Conservation (phyloP, 805 yeast species). For the Kuraishia borneana region DNA sequence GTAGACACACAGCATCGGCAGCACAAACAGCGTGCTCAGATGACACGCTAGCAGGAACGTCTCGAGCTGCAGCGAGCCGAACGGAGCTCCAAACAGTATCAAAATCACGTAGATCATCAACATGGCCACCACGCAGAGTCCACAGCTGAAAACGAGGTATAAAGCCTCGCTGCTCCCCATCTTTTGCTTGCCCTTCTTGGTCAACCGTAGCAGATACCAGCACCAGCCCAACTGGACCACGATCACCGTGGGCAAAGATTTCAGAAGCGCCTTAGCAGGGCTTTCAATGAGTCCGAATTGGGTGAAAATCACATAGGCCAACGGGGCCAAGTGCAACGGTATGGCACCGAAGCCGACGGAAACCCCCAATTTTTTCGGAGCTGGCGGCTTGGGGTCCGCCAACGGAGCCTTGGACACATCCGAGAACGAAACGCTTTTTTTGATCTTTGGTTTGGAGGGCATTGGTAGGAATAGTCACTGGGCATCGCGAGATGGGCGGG, state of each 20-base stretch:
- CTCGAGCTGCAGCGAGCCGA: constrained; percentile 35
- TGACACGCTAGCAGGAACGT: constrained; percentile 56
- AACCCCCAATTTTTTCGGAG: not conserved
- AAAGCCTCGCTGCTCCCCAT: constrained; percentile 9
- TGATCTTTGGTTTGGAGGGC: constrained; percentile 8
- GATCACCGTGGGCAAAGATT: constrained; percentile 17
- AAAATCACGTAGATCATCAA: constrained; percentile 27
- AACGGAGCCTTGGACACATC: constrained; percentile 4
- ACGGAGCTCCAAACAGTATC: constrained; percentile 76
- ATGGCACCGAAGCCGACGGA: constrained; percentile 5
- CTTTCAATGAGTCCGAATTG: constrained; percentile 20
- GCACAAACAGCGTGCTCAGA: constrained; percentile 44
- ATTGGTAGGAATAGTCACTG: no score
- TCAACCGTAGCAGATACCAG: constrained; percentile 21
- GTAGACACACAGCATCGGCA: constrained; percentile 50
- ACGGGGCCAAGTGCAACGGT: constrained; percentile 19
- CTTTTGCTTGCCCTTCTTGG: constrained; percentile 15
- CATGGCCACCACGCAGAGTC: constrained; percentile 23
- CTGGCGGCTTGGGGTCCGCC: not conserved
- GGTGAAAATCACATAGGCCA: constrained; percentile 16
- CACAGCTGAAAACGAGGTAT: constrained; percentile 17
- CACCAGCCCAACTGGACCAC: constrained; percentile 22
- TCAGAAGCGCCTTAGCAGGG: constrained; percentile 14
- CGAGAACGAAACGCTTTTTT: constrained; percentile 18
- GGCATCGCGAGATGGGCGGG: no score